Conservation (phyloP, 345 rosid genomes). For the Eucalyptus victrix region DNA sequence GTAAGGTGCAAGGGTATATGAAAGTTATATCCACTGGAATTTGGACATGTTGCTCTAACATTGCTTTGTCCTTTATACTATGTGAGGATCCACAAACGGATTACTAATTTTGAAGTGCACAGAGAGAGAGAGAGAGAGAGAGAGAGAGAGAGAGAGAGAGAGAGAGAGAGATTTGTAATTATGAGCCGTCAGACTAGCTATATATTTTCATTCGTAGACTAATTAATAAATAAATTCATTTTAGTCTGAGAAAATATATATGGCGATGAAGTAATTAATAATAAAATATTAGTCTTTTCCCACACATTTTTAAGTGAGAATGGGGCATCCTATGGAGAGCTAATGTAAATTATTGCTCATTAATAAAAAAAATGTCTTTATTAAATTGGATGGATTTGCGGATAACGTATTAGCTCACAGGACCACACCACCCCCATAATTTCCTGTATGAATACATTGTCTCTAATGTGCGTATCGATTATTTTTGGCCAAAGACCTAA, state of each 20-base stretch:
- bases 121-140: no score
- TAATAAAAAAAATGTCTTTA: background rate
- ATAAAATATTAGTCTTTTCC: background rate
- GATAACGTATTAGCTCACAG: no score
- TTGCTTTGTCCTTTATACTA: background rate
- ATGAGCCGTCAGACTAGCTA: rapidly evolving
- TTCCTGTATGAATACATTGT: background rate
- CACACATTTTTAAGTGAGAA: background rate
- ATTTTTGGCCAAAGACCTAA: background rate
- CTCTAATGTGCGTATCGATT: no score
- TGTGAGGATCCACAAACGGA: background rate
- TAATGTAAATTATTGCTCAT: background rate
- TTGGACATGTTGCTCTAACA: background rate
- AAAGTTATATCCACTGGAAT: rapidly evolving
- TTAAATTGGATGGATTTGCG: background rate
- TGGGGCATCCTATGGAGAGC: background rate
- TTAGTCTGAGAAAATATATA: background rate
- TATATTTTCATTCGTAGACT: rapidly evolving
- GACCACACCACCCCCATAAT: background rate
- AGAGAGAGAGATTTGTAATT: no score
- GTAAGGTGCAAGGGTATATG: no score
- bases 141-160: no score
- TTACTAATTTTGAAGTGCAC: rapidly evolving
- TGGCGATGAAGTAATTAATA: background rate
- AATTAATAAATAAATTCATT: no score